These are phyloP conservation scores for Yamadazyma sp. DNA, from an alignment of 1,139 yeast genomes.

Conservation along the genomic window DNA sequence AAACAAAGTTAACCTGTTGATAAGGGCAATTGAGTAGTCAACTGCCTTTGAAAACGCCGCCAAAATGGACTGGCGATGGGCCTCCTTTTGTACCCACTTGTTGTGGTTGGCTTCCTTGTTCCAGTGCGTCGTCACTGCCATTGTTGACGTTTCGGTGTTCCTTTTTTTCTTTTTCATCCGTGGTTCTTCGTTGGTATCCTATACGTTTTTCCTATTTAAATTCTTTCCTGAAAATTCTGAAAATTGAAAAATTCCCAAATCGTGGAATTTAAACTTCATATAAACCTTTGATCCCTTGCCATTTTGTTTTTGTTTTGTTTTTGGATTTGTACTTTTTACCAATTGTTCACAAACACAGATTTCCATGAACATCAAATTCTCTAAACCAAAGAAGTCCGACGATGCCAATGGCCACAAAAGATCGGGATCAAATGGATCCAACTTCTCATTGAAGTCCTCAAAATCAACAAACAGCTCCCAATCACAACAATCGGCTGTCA, in stretches of 20 bases:
- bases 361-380: slow-evolving; percentile 11
- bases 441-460: slow-evolving; percentile 13
- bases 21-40: slow-evolving; percentile 3
- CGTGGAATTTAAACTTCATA: slow-evolving; percentile 1
- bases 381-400: slow-evolving; percentile 12
- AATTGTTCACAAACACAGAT: not conserved
- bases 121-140: no score
- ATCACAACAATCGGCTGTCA: slow-evolving; percentile 6
- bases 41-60: not conserved
- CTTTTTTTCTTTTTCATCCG: not conserved
- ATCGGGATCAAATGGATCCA: slow-evolving; percentile 13
- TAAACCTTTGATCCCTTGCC: slow-evolving; percentile 2
- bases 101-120: not conserved
- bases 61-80: not conserved
- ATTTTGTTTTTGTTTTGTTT: not conserved
- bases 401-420: slow-evolving; percentile 10
- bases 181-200: not conserved
- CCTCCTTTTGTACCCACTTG: not conserved
- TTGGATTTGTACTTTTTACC: not conserved
- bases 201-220: not conserved
- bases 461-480: slow-evolving; percentile 8
- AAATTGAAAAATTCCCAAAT: slow-evolving; percentile 4
- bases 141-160: not conserved
- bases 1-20: not conserved
- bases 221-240: not conserved